phyloP scores from a whole-genome alignment of 768 basidiomycete genomes.

The Termitomyces sp. region DNA sequence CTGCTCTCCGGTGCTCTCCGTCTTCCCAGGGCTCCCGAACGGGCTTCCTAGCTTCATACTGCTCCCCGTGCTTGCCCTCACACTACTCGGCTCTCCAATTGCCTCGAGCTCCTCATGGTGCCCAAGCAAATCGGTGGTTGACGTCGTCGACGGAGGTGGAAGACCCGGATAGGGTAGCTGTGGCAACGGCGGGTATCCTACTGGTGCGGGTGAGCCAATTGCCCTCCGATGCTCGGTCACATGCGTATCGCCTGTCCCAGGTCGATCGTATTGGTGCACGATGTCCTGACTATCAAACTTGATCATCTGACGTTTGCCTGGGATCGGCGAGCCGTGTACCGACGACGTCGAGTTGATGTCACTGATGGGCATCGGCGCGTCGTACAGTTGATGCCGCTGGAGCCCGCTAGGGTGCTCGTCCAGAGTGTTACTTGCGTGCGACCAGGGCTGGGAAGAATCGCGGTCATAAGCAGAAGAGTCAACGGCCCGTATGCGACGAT shows the following conservation, averaged over 20 bases:
- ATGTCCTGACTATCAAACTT: conserved; percentile 75
- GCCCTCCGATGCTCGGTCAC: conserved; percentile 44
- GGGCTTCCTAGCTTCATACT: conserved; percentile 12
- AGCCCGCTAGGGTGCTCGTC: conserved; percentile 36
- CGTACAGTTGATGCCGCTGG: conserved; percentile 82
- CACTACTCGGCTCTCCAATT: conserved; percentile 9
- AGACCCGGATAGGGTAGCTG: conserved; percentile 21
- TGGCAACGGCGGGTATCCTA: conserved; percentile 32
- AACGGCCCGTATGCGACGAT: conserved; percentile 31
- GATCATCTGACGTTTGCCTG: conserved; percentile 54
- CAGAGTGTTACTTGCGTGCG: background rate
- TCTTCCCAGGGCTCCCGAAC: background rate
- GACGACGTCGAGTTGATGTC: conserved; percentile 38
- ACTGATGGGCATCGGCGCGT: conserved; percentile 69
- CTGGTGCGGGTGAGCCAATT: conserved; percentile 24
- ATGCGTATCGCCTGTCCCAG: conserved; percentile 43
- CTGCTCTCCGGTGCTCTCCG: conserved; percentile 17
- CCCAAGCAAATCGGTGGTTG: conserved; percentile 23
- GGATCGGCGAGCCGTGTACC: conserved; percentile 26
- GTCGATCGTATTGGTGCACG: conserved; percentile 68
- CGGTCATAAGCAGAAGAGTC: conserved; percentile 31
- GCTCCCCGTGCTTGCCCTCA: conserved; percentile 10
- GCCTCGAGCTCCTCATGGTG: conserved; percentile 17
- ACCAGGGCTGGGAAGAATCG: conserved; percentile 16
- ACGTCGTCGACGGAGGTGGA: conserved; percentile 10